Conservation (phyloP, 2,329 filamentous ascomycete species). For the Fusarium humuli region DNA sequence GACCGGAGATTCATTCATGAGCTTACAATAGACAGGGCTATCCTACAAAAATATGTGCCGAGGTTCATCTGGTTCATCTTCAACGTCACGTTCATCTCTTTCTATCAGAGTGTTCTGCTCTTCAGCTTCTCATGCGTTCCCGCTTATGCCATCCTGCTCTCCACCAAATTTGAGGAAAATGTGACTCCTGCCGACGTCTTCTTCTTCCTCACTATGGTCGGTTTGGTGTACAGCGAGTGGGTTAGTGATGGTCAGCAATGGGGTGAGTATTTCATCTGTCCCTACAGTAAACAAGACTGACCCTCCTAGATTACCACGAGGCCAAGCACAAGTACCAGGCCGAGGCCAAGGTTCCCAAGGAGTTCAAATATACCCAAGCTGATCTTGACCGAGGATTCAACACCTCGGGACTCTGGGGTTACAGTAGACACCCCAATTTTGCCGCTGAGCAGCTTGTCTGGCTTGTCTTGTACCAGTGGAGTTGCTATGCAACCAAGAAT, state of each 20-base stretch:
- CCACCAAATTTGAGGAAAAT: slow-evolving; percentile 70
- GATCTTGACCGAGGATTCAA: slow-evolving; percentile 93
- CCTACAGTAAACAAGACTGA: slow-evolving; percentile 4
- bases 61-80: slow-evolving; percentile 80
- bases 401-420: slow-evolving; percentile 85
- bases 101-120: slow-evolving; percentile 84
- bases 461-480: slow-evolving; percentile 90
- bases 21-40: slow-evolving; percentile 63
- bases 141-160: slow-evolving; percentile 83
- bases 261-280: slow-evolving; percentile 62
- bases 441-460: slow-evolving; percentile 91
- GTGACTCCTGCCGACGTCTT: slow-evolving; percentile 59
- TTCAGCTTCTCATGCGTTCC: slow-evolving; percentile 79
- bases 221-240: slow-evolving; percentile 73
- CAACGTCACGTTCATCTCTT: slow-evolving; percentile 90
- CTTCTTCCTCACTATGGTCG: slow-evolving; percentile 61
- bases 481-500: slow-evolving; percentile 76
- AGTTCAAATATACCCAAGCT: slow-evolving; percentile 67
- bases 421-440: slow-evolving; percentile 94
- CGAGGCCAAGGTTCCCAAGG: slow-evolving; percentile 53
- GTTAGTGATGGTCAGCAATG: slow-evolving; percentile 95
- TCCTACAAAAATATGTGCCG: slow-evolving; percentile 75
- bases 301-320: slow-evolving; percentile 73
- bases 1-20: neutral
- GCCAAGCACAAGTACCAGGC: slow-evolving; percentile 82